These are phyloP conservation scores for Colletotrichum lentis DNA, from an alignment of 2,329 filamentous ascomycete genomes.

Conservation along the genomic window DNA sequence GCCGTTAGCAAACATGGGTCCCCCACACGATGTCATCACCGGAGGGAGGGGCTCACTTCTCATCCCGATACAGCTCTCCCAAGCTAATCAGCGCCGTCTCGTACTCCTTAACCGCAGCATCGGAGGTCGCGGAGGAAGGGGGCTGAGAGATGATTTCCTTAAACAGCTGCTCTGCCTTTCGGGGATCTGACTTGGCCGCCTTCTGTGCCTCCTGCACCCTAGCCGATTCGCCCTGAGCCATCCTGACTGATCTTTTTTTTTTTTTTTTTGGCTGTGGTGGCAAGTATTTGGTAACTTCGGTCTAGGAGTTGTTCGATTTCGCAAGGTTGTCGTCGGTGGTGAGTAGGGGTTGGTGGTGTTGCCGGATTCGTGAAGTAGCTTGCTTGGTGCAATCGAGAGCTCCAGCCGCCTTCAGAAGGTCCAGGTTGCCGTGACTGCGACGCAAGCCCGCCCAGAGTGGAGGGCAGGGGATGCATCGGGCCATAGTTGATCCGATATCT, in stretches of 20 bases:
- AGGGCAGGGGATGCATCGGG: constrained; percentile 21
- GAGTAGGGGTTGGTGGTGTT: constrained; percentile 12
- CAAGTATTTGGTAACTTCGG: background rate
- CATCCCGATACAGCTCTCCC: constrained; percentile 91
- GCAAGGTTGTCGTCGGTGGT: constrained; percentile 28
- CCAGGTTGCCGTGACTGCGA: constrained; percentile 37
- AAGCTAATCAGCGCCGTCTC: constrained; percentile 87
- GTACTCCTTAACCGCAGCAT: constrained; percentile 89
- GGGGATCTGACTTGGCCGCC: constrained; percentile 79
- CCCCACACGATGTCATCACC: constrained; percentile 43
- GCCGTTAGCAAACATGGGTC: constrained; percentile 28
- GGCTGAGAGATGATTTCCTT: constrained; percentile 88
- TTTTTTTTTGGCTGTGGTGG: background rate
- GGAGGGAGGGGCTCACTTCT: constrained; percentile 66
- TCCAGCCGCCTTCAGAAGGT: constrained; percentile 35
- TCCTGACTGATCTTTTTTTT: constrained; percentile 42
- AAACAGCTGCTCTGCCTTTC: constrained; percentile 86
- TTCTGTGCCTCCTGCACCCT: constrained; percentile 89
- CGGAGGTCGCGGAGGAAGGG: constrained; percentile 81
- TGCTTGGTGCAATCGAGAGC: constrained; percentile 31
- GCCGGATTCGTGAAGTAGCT: constrained; percentile 38
- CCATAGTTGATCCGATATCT: constrained; percentile 24
- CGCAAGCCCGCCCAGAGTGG: constrained; percentile 26
- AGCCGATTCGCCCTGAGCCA: constrained; percentile 67
- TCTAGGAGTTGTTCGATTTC: background rate